These are phyloP conservation scores for Amylostereum chailletii DNA, from an alignment of 1,284 basidiomycete genomes.

Conservation along the genomic window DNA sequence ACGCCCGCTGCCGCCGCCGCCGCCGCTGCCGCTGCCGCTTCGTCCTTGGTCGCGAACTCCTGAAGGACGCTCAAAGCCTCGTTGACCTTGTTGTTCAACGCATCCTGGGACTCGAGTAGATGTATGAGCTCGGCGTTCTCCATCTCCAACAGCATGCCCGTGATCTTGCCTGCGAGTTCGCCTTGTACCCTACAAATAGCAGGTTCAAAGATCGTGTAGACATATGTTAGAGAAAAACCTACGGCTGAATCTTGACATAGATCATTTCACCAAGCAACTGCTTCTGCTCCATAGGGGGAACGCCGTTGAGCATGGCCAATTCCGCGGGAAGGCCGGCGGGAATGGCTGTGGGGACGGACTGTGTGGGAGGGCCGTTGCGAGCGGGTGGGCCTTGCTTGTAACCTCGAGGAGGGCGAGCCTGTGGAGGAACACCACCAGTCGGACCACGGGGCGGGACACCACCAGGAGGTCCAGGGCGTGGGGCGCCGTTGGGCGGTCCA, in stretches of 20 bases:
- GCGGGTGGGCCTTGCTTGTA: constrained; percentile 19
- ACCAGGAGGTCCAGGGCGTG: constrained; percentile 29
- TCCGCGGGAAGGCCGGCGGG: constrained; percentile 41
- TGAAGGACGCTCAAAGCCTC: constrained; percentile 80
- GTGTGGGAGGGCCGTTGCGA: constrained; percentile 25
- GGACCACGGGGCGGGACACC: constrained; percentile 33
- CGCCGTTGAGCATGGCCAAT: constrained; percentile 57
- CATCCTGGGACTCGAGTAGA: constrained; percentile 73
- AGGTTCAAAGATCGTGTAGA: constrained; percentile 12
- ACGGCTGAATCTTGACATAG: constrained; percentile 82
- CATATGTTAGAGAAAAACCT: constrained; percentile 27
- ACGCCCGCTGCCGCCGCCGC: constrained; percentile 5
- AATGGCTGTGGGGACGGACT: constrained; percentile 23
- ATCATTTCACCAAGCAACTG: constrained; percentile 93
- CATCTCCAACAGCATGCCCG: constrained; percentile 97
- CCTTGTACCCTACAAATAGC: constrained; percentile 49
- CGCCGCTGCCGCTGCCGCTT: constrained; percentile 14
- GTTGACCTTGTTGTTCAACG: constrained; percentile 80
- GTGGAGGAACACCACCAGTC: constrained; percentile 33
- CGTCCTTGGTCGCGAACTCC: constrained; percentile 62
- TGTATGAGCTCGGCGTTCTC: constrained; percentile 87
- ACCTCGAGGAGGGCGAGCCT: constrained; percentile 23
- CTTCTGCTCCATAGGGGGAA: constrained; percentile 87
- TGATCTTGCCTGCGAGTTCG: constrained; percentile 94
- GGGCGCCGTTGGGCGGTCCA: constrained; percentile 29